These are phyloP conservation scores for Suillus hirtellus DNA, from an alignment of 768 basidiomycete species.

Conservation along the genomic window DNA sequence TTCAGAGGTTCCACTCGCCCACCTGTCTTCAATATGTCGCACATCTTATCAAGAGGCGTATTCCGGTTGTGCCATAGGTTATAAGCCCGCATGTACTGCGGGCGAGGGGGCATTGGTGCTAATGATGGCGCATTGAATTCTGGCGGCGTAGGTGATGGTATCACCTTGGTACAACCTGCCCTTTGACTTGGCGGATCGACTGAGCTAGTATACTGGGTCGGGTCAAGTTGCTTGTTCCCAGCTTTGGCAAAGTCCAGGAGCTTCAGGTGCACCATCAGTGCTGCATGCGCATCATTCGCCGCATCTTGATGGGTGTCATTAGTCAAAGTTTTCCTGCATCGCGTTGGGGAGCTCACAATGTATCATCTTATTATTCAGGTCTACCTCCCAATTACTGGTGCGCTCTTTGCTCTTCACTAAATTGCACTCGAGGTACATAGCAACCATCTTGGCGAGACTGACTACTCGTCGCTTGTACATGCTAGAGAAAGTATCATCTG, in stretches of 20 bases:
- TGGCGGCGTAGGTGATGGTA: neutral
- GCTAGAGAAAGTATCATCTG: conserved; percentile 37
- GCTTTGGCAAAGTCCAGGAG: conserved; percentile 35
- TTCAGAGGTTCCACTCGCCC: conserved; percentile 40
- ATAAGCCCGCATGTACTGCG: conserved; percentile 46
- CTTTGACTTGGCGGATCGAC: conserved; percentile 20
- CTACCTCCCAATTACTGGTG: conserved; percentile 46
- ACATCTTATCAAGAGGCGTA: conserved; percentile 40
- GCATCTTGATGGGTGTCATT: conserved; percentile 37
- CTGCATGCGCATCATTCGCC: conserved; percentile 52
- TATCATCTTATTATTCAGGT: conserved; percentile 38
- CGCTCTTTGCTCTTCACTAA: conserved; percentile 49
- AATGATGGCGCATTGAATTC: neutral
- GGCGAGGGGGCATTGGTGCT: conserved; percentile 29
- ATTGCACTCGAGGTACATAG: conserved; percentile 38
- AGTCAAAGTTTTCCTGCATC: neutral
- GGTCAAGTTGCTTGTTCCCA: conserved; percentile 20
- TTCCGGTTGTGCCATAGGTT: conserved; percentile 41
- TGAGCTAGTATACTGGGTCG: conserved; percentile 27
- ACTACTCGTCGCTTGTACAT: conserved; percentile 41
- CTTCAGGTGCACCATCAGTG: conserved; percentile 43
- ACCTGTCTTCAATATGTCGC: conserved; percentile 35
- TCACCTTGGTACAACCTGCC: neutral
- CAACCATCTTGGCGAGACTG: conserved; percentile 44
- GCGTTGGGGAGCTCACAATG: conserved; percentile 31